A percentile compares a stretch with the other conserved stretches of the same genome.
phyloP scores from a whole-genome alignment of 352 stramenopile species.

The Thalassiosira allenii region DNA sequence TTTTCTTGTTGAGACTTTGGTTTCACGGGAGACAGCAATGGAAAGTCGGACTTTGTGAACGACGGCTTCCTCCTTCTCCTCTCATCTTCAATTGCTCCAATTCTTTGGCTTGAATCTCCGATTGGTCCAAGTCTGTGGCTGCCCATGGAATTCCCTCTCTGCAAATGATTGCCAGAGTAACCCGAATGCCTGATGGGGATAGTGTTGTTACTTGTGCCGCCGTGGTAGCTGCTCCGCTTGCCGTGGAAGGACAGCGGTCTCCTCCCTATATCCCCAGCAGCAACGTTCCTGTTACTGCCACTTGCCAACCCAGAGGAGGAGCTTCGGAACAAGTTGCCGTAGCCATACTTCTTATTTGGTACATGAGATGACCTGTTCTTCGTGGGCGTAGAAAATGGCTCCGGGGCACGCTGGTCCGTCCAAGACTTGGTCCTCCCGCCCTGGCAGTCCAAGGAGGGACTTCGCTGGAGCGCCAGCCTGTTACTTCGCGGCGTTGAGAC shows the following conservation, averaged over 20 bases:
- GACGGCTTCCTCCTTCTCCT: background rate
- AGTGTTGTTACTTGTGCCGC: constrained; percentile 10
- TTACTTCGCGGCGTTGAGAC: no score
- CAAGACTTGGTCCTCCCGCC: constrained; percentile 20
- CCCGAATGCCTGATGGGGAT: background rate
- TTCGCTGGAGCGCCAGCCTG: no score
- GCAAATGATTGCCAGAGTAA: background rate
- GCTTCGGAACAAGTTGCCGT: background rate
- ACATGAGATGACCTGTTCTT: background rate
- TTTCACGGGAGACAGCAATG: constrained; percentile 9
- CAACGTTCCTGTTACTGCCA: background rate
- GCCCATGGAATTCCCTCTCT: background rate
- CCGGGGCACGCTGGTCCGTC: constrained; percentile 11
- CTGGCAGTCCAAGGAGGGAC: no score
- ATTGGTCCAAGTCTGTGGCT: background rate
- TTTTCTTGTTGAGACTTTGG: background rate
- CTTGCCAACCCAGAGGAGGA: background rate
- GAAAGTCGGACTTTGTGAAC: constrained; percentile 17
- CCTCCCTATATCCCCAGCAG: background rate
- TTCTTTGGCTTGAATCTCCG: no score
- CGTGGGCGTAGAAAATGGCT: constrained; percentile 10
- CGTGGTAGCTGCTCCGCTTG: no score
- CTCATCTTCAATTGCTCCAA: background rate
- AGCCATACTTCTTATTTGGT: constrained; percentile 7
- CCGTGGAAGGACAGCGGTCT: background rate